Base-by-base conservation (phyloP, 371 early-diverging fungal genomes). In the Mortierella sp. region DNA sequence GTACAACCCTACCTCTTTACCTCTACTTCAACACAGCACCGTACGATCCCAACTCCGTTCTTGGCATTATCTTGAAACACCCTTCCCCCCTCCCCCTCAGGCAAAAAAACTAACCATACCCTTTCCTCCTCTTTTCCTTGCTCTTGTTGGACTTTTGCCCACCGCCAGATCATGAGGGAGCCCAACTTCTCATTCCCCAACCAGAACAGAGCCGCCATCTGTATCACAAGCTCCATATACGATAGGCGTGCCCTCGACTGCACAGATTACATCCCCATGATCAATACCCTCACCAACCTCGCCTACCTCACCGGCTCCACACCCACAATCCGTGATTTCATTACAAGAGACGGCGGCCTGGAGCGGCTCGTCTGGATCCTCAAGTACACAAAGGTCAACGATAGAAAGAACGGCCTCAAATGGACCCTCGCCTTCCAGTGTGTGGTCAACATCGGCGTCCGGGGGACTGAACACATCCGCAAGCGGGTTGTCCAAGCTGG, bases 241-340 rank as follows among this genome's bases (percentile, higher is more conserved):
- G 96, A 96, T 83, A 86, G 95, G 69, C 86, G 95, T 58, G 95
- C 96, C 16, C 82, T 96, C 24, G 94, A 94, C 76, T 93, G 94
- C 81, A 92, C 96, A 27, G 93, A 94, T 64, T 89, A 89, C 47
- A 81, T 93, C 64, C 92, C 96, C 34, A 86, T 96, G 54, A 88
- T 93, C 70, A 93, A 90, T 68, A 94, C 95, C 23, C 86, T 96
- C 19, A 92, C 91, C 60, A 92, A 95, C 82, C 89, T 96, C 39
- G 89, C 87, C 46, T 93, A 93, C 72, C 83, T 95, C 58, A 95
- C 95, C 1, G 87, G 89, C 38, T 90, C 94, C 8, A 92, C 94
- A 18, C 90, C 91, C 18, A 86, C 91, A 39, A 93, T 95, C 21
- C 88, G 94, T 58, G 90, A 91, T 55, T 88, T 92, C 46, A 82